A percentile compares a stretch with the other conserved stretches of the same genome.
These are phyloP conservation scores for Coemansia sp. DNA, from an alignment of 192 early-diverging fungal species.

Conservation along the genomic window DNA sequence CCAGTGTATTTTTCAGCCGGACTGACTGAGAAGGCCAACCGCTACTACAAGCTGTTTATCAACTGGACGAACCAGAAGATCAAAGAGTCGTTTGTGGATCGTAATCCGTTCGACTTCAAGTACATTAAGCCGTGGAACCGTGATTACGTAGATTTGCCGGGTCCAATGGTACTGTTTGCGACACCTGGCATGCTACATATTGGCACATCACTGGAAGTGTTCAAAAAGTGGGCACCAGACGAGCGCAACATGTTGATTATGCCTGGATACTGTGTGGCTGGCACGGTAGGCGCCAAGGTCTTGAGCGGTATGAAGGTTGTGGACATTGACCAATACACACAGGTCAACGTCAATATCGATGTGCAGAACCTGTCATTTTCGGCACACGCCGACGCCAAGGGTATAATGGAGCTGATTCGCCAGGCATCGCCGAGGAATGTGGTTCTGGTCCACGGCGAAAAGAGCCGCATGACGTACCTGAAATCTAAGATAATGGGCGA, in stretches of 20 bases:
- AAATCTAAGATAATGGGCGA: constrained; percentile 81
- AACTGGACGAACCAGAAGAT: constrained; percentile 99
- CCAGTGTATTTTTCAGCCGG: constrained; percentile 98
- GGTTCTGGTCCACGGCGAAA: constrained; percentile 95
- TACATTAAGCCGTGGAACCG: constrained; percentile 84
- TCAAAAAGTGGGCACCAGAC: constrained; percentile 92
- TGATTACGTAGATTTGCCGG: constrained; percentile 70
- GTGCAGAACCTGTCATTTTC: constrained; percentile 95
- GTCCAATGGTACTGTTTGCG: constrained; percentile 94
- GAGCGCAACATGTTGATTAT: constrained; percentile 96
- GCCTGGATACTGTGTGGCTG: constrained; percentile 96
- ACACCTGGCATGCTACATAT: constrained; percentile 98
- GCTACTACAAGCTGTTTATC: constrained; percentile 96
- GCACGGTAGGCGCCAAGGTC: constrained; percentile 93
- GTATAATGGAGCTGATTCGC: constrained; percentile 92
- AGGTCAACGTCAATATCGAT: constrained; percentile 80
- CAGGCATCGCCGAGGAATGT: constrained; percentile 88
- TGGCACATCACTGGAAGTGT: constrained; percentile 90
- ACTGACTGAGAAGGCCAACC: constrained; percentile 89
- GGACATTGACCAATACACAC: constrained; percentile 74
- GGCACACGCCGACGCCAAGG: constrained; percentile 97
- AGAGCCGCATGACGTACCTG: constrained; percentile 80
- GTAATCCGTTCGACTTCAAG: constrained; percentile 98
- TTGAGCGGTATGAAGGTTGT: constrained; percentile 86
- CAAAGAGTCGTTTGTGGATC: constrained; percentile 86